Conservation (phyloP, 768 basidiomycete species). For the Agaricus sinodeliciosus region DNA sequence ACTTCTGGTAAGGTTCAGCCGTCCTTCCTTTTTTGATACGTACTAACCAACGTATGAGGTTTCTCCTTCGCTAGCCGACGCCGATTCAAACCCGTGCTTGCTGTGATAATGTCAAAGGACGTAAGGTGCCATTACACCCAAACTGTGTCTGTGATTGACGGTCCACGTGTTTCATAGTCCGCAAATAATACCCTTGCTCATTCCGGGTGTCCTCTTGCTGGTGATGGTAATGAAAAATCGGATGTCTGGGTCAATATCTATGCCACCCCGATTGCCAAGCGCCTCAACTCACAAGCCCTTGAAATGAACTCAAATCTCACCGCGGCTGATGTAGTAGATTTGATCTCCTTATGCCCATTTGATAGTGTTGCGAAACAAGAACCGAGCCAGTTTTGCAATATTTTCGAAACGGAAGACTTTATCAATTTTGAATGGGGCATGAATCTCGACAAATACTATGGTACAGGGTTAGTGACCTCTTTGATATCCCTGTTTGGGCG, state of each 20-base stretch:
- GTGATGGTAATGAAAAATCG: constrained; percentile 36
- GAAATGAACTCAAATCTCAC: constrained; percentile 47
- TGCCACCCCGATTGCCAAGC: constrained; percentile 45
- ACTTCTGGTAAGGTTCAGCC: constrained; percentile 38
- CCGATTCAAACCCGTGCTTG: constrained; percentile 38
- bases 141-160: not conserved
- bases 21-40: not conserved
- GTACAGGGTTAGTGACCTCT: constrained; percentile 50
- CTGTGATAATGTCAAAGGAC: constrained; percentile 51
- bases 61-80: constrained; percentile 49
- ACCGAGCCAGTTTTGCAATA: constrained; percentile 60
- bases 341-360: constrained; percentile 77
- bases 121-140: constrained; percentile 25
- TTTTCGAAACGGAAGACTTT: constrained; percentile 67
- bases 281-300: constrained; percentile 57
- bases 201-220: constrained; percentile 54
- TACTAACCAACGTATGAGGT: constrained; percentile 31
- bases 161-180: not conserved
- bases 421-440: constrained; percentile 58
- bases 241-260: constrained; percentile 49
- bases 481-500: not conserved
- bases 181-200: constrained; percentile 65
- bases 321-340: constrained; percentile 43
- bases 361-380: constrained; percentile 49
- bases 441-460: constrained; percentile 77